These are phyloP conservation scores for Pythium angustatum DNA, from an alignment of 352 stramenopile genomes.

Conservation along the genomic window DNA sequence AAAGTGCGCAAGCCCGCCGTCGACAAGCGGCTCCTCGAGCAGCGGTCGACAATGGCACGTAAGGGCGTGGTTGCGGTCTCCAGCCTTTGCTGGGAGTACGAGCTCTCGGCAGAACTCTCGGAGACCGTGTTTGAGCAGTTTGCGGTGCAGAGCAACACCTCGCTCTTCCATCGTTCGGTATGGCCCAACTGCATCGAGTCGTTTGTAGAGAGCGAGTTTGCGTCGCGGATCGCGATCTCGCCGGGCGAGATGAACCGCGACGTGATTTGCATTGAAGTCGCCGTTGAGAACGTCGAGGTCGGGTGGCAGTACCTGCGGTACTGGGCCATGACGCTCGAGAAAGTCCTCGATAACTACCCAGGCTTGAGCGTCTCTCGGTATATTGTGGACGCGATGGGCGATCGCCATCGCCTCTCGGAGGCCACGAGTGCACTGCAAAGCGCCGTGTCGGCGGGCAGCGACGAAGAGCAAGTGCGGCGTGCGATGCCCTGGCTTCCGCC, in stretches of 20 bases:
- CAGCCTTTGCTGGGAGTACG: conserved; percentile 31
- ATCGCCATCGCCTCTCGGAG: conserved; percentile 7
- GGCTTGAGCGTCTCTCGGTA: conserved; percentile 13
- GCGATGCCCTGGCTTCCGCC: conserved; percentile 15
- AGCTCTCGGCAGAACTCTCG: conserved; percentile 17
- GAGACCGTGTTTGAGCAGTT: conserved; percentile 31
- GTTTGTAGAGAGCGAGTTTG: conserved; percentile 11
- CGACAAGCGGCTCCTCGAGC: too few species aligned
- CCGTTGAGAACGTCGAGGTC: background rate
- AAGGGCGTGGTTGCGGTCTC: too few species aligned
- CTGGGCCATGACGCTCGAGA: conserved; percentile 24
- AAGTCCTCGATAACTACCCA: conserved; percentile 21
- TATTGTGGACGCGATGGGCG: conserved; percentile 9
- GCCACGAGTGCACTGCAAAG: conserved; percentile 6
- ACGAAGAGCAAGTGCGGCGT: background rate
- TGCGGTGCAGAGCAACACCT: conserved; percentile 27
- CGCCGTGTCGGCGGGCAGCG: conserved; percentile 1
- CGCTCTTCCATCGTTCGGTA: conserved; percentile 4
- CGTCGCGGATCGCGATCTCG: conserved; percentile 6
- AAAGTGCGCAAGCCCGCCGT: background rate
- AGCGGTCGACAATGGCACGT: too few species aligned
- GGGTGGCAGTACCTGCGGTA: conserved; percentile 15
- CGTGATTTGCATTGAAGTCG: conserved; percentile 14
- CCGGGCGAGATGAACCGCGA: background rate
- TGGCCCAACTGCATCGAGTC: conserved; percentile 22